Conservation (phyloP, 805 yeast genomes). For the Yamadazyma olivae region DNA sequence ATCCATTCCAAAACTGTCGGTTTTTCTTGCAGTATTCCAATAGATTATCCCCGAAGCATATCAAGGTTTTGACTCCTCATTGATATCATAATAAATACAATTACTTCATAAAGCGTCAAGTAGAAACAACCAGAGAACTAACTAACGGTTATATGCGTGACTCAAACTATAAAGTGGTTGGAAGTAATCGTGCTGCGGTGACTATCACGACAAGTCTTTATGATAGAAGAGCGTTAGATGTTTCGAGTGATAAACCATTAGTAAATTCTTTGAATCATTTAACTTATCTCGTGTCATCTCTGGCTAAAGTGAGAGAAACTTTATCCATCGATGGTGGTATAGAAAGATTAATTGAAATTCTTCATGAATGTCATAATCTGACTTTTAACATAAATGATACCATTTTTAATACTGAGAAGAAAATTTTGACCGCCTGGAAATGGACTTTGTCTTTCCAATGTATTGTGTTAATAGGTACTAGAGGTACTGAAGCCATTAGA, state of each 20-base stretch:
- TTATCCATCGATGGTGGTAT: slow-evolving; percentile 87
- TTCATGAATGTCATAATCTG: slow-evolving; percentile 68
- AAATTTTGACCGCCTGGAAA: slow-evolving; percentile 83
- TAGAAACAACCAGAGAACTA: no score
- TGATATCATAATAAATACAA: no score
- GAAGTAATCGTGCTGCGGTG: slow-evolving; percentile 86
- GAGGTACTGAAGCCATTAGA: slow-evolving; percentile 86
- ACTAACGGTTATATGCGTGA: slow-evolving; percentile 90
- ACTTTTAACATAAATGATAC: slow-evolving; percentile 26
- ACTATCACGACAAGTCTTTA: slow-evolving; percentile 85
- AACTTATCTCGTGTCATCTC: slow-evolving; percentile 80
- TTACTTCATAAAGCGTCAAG: no score
- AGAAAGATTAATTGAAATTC: slow-evolving; percentile 79
- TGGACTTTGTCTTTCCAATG: slow-evolving; percentile 97
- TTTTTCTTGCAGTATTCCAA: no score
- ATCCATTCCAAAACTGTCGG: no score
- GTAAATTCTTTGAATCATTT: slow-evolving; percentile 90
- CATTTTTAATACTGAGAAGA: slow-evolving; percentile 35
- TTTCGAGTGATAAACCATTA: slow-evolving; percentile 83
- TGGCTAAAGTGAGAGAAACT: slow-evolving; percentile 88
- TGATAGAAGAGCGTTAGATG: slow-evolving; percentile 89
- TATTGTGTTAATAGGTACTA: slow-evolving; percentile 82
- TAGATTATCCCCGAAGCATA: no score
- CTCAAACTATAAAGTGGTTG: slow-evolving; percentile 75
- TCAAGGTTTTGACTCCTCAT: no score